A percentile compares a stretch with the other conserved stretches of the same genome.
Evolutionary conservation across 208 protist genomes (phyloP).

Genomic region (Wallacemonas collosoma): DNA sequence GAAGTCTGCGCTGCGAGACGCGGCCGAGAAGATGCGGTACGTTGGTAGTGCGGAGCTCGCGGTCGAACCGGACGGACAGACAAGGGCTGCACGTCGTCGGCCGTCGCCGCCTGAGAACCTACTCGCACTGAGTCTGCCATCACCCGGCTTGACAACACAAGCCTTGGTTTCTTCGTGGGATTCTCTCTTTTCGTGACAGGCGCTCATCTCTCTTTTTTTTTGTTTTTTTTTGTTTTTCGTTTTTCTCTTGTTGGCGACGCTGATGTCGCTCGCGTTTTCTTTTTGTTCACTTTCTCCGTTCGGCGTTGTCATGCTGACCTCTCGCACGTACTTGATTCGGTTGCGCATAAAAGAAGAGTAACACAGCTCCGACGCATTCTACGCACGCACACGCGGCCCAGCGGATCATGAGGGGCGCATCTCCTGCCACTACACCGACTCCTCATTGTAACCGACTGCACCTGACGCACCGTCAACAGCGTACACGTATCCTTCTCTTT

Average conservation of each 20-base stretch:
- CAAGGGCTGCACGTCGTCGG: not conserved
- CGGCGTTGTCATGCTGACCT: too few relatives aligned
- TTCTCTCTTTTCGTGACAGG: not conserved
- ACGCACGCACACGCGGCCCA: too few relatives aligned
- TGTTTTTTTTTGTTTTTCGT: not conserved
- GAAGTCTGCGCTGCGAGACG: not conserved
- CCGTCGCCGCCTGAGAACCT: not conserved
- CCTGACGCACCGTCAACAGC: too few relatives aligned
- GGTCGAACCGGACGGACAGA: not conserved
- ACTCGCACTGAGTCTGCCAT: conserved; percentile 22
- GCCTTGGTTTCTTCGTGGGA: conserved; percentile 22
- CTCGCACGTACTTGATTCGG: too few relatives aligned
- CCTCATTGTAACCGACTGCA: too few relatives aligned
- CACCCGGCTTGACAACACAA: conserved; percentile 20
- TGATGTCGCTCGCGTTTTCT: not conserved
- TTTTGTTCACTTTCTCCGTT: not conserved
- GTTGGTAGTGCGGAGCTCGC: too few relatives aligned
- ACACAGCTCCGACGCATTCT: too few relatives aligned
- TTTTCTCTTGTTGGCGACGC: not conserved
- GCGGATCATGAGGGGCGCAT: too few relatives aligned
- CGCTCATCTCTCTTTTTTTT: conserved; percentile 4
- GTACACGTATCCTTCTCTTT: too few relatives aligned
- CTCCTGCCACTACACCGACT: too few relatives aligned
- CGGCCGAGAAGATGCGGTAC: not conserved
- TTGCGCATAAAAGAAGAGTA: too few relatives aligned